A percentile compares a stretch with the other conserved stretches of the same genome.
Conservation (phyloP, 768 basidiomycete species). For the Lyophyllum shimeji region DNA sequence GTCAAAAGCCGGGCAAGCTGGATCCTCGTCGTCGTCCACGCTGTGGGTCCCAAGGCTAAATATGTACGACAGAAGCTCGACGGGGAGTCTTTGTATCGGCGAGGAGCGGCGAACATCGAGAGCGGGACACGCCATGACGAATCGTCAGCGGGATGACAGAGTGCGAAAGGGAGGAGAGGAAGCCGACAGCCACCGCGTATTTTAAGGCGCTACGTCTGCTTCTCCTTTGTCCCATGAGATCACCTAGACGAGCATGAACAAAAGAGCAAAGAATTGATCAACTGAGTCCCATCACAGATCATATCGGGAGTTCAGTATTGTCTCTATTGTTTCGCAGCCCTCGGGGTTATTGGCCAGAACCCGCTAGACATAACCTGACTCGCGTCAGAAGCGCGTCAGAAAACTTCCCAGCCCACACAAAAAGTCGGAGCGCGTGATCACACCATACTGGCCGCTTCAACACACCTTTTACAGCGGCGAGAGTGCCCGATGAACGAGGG, state of each 20-base stretch:
- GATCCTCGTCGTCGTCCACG: slow-evolving; percentile 19
- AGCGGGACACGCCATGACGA: slow-evolving; percentile 7
- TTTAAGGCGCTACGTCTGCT: slow-evolving; percentile 29
- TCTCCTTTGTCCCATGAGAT: slow-evolving; percentile 32
- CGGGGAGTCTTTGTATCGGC: slow-evolving; percentile 46
- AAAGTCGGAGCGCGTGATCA: slow-evolving; percentile 6
- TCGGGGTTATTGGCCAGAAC: slow-evolving; percentile 5
- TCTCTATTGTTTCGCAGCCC: slow-evolving; percentile 20
- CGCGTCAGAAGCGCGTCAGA: slow-evolving; percentile 3
- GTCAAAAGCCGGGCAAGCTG: slow-evolving; percentile 30
- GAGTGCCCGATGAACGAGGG: neutral
- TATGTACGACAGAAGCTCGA: slow-evolving; percentile 57
- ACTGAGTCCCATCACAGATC: slow-evolving; percentile 20
- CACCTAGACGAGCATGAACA: slow-evolving; percentile 26
- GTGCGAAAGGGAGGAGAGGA: neutral
- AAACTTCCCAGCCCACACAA: slow-evolving; percentile 2
- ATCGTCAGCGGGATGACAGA: neutral
- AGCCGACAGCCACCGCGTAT: neutral
- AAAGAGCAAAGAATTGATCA: slow-evolving; percentile 29
- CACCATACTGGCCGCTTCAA: neutral
- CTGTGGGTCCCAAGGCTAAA: slow-evolving; percentile 48
- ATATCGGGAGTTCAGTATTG: slow-evolving; percentile 18
- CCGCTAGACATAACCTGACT: neutral
- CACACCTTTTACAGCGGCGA: slow-evolving; percentile 1
- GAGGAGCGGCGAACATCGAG: neutral